phyloP scores from a whole-genome alignment of 2,329 filamentous ascomycete species.

The Trichoderma sp. region DNA sequence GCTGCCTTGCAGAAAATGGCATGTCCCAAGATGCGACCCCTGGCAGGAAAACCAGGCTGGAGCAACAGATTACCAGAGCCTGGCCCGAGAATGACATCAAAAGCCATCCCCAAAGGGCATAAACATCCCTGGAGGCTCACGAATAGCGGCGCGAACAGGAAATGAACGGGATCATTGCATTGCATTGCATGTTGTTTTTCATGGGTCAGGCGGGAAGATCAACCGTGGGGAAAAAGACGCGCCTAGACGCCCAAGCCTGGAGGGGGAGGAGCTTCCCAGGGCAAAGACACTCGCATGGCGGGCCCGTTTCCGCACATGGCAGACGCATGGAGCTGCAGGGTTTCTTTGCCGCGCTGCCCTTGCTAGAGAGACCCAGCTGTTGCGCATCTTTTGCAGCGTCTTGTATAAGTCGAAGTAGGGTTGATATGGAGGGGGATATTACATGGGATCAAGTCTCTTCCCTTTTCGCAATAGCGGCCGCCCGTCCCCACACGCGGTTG shows the following conservation, averaged over 20 bases:
- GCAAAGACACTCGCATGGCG: background rate
- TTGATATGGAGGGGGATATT: background rate
- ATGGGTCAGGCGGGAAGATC: background rate
- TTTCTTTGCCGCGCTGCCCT: slow-evolving; percentile 7
- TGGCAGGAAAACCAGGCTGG: background rate
- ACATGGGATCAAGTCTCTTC: background rate
- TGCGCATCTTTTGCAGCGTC: background rate
- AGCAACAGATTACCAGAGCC: background rate
- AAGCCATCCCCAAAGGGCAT: background rate
- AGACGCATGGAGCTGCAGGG: slow-evolving; percentile 18
- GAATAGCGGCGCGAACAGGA: slow-evolving; percentile 14
- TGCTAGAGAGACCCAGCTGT: background rate
- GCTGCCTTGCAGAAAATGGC: slow-evolving; percentile 2
- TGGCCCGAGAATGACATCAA: slow-evolving; percentile 18
- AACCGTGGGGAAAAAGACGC: background rate
- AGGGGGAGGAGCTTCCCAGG: background rate
- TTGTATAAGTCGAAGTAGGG: background rate
- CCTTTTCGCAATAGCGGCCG: background rate
- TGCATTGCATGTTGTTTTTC: slow-evolving; percentile 10
- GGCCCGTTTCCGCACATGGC: slow-evolving; percentile 1
- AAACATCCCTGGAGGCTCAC: background rate
- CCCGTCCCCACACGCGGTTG: background rate
- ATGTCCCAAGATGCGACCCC: background rate
- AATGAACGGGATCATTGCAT: slow-evolving; percentile 25
- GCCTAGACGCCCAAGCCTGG: background rate